These are phyloP conservation scores for Ophiosphaerella narmari DNA, from an alignment of 2,329 filamentous ascomycete genomes.

Conservation along the genomic window DNA sequence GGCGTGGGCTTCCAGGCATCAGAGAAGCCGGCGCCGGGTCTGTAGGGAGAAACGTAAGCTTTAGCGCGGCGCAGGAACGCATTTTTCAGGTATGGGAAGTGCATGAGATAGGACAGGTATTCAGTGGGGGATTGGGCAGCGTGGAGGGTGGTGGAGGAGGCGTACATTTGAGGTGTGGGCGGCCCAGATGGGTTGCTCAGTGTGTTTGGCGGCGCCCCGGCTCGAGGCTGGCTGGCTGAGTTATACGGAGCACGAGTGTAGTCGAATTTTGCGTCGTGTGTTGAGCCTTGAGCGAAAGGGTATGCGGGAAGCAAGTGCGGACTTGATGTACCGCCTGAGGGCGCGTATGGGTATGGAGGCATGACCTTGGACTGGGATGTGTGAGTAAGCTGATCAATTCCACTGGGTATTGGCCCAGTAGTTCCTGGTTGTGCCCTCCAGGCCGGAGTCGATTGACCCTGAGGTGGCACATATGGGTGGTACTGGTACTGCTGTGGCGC, in stretches of 20 bases:
- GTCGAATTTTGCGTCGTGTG: constrained; percentile 11
- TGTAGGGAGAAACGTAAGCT: constrained; percentile 55
- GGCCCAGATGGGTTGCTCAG: constrained; percentile 36
- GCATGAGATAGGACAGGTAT: constrained; percentile 50
- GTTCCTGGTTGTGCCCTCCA: constrained; percentile 32
- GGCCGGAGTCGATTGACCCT: constrained; percentile 24
- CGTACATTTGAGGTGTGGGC: constrained; percentile 46
- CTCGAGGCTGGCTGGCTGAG: constrained; percentile 32
- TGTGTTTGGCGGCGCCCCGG: constrained; percentile 36
- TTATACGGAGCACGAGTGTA: constrained; percentile 20
- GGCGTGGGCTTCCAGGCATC: constrained; percentile 44
- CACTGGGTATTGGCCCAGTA: constrained; percentile 23
- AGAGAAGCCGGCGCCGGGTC: constrained; percentile 48
- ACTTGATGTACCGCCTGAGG: constrained; percentile 12
- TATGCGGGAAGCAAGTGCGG: constrained; percentile 24
- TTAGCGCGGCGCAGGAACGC: constrained; percentile 51
- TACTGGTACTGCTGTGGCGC: constrained; percentile 23
- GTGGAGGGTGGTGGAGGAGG: constrained; percentile 33
- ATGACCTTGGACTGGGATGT: constrained; percentile 22
- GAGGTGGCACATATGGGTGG: constrained; percentile 36
- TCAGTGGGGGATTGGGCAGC: constrained; percentile 43
- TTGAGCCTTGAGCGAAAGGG: constrained; percentile 24
- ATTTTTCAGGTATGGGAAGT: constrained; percentile 53
- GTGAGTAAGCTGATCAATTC: constrained; percentile 35
- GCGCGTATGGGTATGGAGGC: constrained; percentile 33